Base-by-base conservation (phyloP, 176 grass and related monocot genomes). In the Cenchrus fungigraminus region DNA sequence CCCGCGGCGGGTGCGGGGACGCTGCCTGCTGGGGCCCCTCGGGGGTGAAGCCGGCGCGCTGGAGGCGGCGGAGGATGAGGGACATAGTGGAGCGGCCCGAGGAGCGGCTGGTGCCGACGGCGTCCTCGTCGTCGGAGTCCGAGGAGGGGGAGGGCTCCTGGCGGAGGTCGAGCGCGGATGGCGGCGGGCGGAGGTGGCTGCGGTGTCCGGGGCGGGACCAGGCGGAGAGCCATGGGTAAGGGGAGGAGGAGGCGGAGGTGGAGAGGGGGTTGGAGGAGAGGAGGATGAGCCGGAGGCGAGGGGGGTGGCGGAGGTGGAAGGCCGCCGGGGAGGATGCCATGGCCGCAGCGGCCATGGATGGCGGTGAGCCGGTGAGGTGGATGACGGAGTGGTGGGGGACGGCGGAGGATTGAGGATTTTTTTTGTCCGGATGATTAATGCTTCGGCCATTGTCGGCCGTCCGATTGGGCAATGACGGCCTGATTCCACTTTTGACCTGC, bases 61-160 rank as follows among this genome's bases (percentile, higher is more conserved):
- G 92, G 87, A 98, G 91, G 32, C 90, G 92, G 56, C 77, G 81
- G 74, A 98, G 87, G 74, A 98, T 98, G 79, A 88, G 94, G 3
- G 86, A 68, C 96, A 98, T 95, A 42, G 93, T 91, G 81, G 87
- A 94, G 68, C 85, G 94, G 9, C 89, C 86, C 16, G 91, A 83
- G 77, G 88, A 80, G 72, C 78, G 64, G 67, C 91, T 92, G n/a
- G 93, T 89, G 20, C 96, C 96, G 6, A 92, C 47, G 14, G 91
- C 74, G 11, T 86, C 88, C 51, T 86, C 89, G 68, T 98, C 86
- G 56, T 94, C 92, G 53, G 91, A 98, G 83, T 89, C 66, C 6
- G 88, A 86, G 49, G 91, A 94, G 1, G 89, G 73, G n/a, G 89
- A 94, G n/a, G 89, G 68, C 16, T 91, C 87, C 51, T 73, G 83